These are phyloP conservation scores for Pichia inconspicua DNA, from an alignment of 1,139 yeast genomes.

Conservation along the genomic window DNA sequence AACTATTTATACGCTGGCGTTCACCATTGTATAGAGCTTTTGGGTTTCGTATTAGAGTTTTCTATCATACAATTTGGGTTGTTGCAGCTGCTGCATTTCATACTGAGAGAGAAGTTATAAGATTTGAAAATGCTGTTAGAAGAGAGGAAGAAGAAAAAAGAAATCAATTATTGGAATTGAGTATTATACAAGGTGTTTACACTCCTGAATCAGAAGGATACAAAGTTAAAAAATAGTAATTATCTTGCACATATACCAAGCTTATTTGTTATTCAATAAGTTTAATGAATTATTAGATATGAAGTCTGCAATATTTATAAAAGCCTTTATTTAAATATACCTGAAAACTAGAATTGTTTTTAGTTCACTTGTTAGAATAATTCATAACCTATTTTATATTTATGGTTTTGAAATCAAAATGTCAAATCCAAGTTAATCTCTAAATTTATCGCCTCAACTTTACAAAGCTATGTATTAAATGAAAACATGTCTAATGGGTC, in stretches of 20 bases:
- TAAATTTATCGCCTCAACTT: background rate
- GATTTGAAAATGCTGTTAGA: constrained; percentile 25
- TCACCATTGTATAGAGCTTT: constrained; percentile 30
- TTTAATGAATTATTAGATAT: no score
- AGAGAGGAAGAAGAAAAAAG: constrained; percentile 26
- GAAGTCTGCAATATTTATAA: no score
- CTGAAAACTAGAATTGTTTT: background rate
- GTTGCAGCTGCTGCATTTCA: constrained; percentile 29
- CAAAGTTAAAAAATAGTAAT: constrained; percentile 2
- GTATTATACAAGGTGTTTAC: constrained; percentile 27
- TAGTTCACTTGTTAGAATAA: no score
- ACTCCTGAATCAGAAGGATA: constrained; percentile 25
- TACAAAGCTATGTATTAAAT: constrained; percentile 2
- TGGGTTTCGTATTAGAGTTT: constrained; percentile 28
- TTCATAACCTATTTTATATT: no score
- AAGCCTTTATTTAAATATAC: no score
- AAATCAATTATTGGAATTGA: constrained; percentile 26
- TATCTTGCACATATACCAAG: no score
- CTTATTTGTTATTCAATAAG: no score
- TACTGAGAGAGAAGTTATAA: constrained; percentile 28
- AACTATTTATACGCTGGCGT: constrained; percentile 28
- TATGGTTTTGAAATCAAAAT: no score
- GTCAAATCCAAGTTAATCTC: background rate
- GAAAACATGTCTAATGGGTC: constrained; percentile 2
- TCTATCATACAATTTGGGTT: constrained; percentile 30